Base-by-base conservation (phyloP, 176 grass and related monocot genomes). In the Elaeis guineensis region DNA sequence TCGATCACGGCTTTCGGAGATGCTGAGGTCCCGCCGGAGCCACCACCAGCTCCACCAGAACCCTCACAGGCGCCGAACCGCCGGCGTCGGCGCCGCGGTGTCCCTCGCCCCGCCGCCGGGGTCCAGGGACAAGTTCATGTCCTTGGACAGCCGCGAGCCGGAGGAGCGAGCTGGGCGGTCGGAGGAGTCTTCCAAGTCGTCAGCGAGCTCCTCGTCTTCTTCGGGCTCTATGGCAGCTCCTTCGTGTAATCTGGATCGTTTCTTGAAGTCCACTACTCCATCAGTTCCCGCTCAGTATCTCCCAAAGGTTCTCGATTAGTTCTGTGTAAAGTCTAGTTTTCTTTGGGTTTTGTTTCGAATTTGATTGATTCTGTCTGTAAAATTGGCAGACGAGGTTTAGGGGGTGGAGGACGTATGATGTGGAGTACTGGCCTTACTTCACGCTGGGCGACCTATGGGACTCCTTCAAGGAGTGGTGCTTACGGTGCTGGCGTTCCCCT, bases 221-320 rank as follows among this genome's bases (percentile, higher is more conserved):
- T 71, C 71, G 5, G 32, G 6, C 22, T 18, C 17, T 19, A 15
- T 30, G 60, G 35, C 16, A 44, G 32, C 32, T 35, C 32, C 32
- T 35, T 35, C 32, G 7, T 83, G 79, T 18, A 94, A 94, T 32
- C 74, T 94, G 22, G 80, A 94, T 39, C 63, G 64, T 9, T 94
- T 94, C 67, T 77, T 94, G 35, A 74, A 82, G 61, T 78, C 89
- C 17, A 85, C 72, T 55, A 74, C 61, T 50, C 84, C 89, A 19
- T 62, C 63, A 0, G 80, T 88, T n/a, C 64, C 67, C 8, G 49
- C 77, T 1, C 24, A 32, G 21, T 76, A 44, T 59, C 68, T 57
- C 6, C 78, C 89, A 12, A 87, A 87, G 89, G 89, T 94, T 73
- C 57, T 35, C 7, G 32, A 35, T 35, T 35, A 2, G 7, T 35